Evolutionary conservation across 2,329 filamentous ascomycete genomes (phyloP).

Genomic region (Pyricularia pennisetigena): DNA sequence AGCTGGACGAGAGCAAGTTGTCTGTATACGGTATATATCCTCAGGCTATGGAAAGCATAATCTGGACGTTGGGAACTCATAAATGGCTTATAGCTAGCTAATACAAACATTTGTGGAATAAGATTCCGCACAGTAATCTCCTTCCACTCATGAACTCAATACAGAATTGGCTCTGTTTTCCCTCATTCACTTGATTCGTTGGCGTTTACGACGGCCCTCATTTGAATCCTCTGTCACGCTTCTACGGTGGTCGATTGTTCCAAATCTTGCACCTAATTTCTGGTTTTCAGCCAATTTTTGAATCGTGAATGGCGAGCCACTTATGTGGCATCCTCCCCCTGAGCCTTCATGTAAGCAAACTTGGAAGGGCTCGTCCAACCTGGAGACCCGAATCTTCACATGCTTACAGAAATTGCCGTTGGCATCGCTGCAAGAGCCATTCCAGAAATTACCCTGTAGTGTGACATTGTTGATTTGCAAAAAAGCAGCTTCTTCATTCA

Average conservation of each 20-base stretch:
- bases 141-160: neutral
- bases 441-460: neutral
- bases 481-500: conserved; percentile 1
- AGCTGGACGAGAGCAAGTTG: neutral
- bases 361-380: neutral
- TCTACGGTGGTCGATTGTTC: conserved; percentile 1
- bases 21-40: neutral
- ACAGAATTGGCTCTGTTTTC: neutral
- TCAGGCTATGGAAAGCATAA: neutral
- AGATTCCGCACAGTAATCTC: neutral
- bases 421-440: conserved; percentile 1
- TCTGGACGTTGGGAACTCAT: neutral
- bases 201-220: neutral
- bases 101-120: neutral
- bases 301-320: neutral
- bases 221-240: conserved; percentile 1
- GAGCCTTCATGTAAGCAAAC: neutral
- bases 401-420: neutral
- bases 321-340: neutral
- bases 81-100: conserved; percentile 1
- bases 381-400: neutral
- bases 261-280: neutral
- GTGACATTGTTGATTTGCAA: neutral
- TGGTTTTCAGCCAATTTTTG: neutral
- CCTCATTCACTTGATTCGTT: neutral